Percentiles rank a stretch among this genome's conserved stretches.
Evolutionary conservation across 768 basidiomycete species (phyloP).

Genomic region (Hortiboletus flavorubellus): DNA sequence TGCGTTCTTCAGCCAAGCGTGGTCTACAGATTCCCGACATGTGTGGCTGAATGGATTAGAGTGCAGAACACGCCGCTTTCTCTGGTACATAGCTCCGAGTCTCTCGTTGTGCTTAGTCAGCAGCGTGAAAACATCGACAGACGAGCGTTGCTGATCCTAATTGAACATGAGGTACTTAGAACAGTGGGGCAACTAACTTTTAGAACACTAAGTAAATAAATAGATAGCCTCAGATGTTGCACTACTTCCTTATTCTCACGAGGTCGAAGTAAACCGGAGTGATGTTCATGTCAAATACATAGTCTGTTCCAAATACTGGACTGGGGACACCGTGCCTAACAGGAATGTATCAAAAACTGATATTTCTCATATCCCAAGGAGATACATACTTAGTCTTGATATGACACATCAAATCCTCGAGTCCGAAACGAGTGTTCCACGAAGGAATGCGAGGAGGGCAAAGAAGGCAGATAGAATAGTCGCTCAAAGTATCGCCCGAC

Average conservation of each 20-base stretch:
- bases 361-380: background rate
- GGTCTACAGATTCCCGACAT: conserved; percentile 92
- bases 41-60: conserved; percentile 4
- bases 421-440: conserved; percentile 23
- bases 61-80: background rate
- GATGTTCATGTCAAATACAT: conserved; percentile 19
- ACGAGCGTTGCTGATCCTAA: too few species aligned
- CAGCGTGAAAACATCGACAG: background rate
- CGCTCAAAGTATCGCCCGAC: conserved; percentile 5
- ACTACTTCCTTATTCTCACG: background rate
- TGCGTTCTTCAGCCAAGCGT: conserved; percentile 93
- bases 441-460: conserved; percentile 29
- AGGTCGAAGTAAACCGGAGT: conserved; percentile 15
- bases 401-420: conserved; percentile 13
- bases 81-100: background rate
- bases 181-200: background rate
- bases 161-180: too few species aligned
- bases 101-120: conserved; percentile 20
- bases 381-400: conserved; percentile 19
- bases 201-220: background rate
- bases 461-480: conserved; percentile 22
- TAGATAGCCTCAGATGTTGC: background rate
- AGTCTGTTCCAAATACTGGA: conserved; percentile 18
- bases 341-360: background rate
- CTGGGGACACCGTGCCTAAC: conserved; percentile 18